These are phyloP conservation scores for Arachis monticola DNA, from an alignment of 331 rosid genomes.

Conservation along the genomic window DNA sequence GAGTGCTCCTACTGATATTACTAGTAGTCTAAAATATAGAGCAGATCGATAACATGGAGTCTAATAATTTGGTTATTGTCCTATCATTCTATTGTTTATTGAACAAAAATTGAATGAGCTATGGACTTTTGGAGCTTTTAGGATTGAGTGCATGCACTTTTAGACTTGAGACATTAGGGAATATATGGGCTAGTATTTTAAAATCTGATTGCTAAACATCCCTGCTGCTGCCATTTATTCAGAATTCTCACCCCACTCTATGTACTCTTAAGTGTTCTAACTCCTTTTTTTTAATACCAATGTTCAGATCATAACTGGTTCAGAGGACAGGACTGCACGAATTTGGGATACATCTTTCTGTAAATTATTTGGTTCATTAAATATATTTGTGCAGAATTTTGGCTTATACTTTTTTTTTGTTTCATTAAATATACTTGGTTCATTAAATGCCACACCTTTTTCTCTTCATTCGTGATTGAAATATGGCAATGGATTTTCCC, in stretches of 20 bases:
- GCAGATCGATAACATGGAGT: too few relatives aligned
- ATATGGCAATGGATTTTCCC: too few relatives aligned
- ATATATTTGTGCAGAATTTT: slow-evolving; percentile 19
- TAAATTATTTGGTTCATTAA: slow-evolving; percentile 17
- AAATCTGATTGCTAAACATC: slow-evolving; percentile 16
- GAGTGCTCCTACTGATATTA: slow-evolving; percentile 8
- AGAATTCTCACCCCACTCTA: slow-evolving; percentile 3
- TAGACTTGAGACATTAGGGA: neutral
- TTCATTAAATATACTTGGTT: too few relatives aligned
- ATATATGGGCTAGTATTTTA: slow-evolving; percentile 15
- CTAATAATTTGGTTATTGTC: too few relatives aligned
- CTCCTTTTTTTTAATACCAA: slow-evolving; percentile 31
- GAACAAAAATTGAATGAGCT: too few relatives aligned
- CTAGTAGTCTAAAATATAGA: too few relatives aligned
- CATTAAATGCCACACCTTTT: too few relatives aligned
- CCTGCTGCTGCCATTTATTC: slow-evolving; percentile 30
- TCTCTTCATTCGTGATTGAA: too few relatives aligned
- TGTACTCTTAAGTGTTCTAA: slow-evolving; percentile 35
- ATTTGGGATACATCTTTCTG: slow-evolving; percentile 73
- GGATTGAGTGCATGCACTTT: too few relatives aligned
- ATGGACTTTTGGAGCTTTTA: too few relatives aligned
- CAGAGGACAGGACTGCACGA: slow-evolving; percentile 90
- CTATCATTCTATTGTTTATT: too few relatives aligned
- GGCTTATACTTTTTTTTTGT: slow-evolving; percentile 27
- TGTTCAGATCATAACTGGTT: slow-evolving; percentile 88